A percentile compares a stretch with the other conserved stretches of the same genome.
Evolutionary conservation across 2,329 filamentous ascomycete species (phyloP).

Genomic region (Colletotrichum lini): DNA sequence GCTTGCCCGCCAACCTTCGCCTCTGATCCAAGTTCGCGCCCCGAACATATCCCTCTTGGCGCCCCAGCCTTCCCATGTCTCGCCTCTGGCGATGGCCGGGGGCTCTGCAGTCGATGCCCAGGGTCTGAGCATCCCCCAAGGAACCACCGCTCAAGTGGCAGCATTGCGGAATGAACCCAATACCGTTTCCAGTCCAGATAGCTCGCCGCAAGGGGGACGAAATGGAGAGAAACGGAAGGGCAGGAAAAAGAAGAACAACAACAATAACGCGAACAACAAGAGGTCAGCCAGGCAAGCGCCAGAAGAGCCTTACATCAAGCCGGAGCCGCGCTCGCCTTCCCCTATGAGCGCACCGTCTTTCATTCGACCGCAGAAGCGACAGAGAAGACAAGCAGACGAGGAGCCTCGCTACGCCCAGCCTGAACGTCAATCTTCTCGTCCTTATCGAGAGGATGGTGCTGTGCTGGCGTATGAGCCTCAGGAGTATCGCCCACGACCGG

Average conservation of each 20-base stretch:
- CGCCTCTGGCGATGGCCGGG: conserved; percentile 67
- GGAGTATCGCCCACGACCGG: conserved; percentile 46
- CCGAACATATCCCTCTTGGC: conserved; percentile 82
- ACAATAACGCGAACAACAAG: conserved; percentile 59
- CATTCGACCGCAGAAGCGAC: conserved; percentile 70
- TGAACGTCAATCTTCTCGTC: conserved; percentile 48
- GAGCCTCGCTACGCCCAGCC: conserved; percentile 62
- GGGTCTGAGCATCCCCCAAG: conserved; percentile 53
- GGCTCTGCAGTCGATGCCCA: conserved; percentile 50
- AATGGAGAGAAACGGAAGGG: conserved; percentile 64
- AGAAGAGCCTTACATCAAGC: conserved; percentile 70
- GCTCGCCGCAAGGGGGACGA: conserved; percentile 69
- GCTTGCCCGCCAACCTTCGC: conserved; percentile 62
- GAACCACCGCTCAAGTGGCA: conserved; percentile 68
- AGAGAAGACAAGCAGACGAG: conserved; percentile 58
- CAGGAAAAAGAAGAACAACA: conserved; percentile 66
- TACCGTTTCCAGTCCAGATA: conserved; percentile 70
- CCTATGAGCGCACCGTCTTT: conserved; percentile 68
- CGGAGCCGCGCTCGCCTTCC: conserved; percentile 75
- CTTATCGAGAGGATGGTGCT: conserved; percentile 50
- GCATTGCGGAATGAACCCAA: conserved; percentile 67
- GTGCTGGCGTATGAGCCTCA: conserved; percentile 49
- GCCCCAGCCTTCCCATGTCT: conserved; percentile 80
- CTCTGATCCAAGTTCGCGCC: conserved; percentile 73
- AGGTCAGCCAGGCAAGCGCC: conserved; percentile 65